Base-by-base conservation (phyloP, 805 yeast species). In the Wickerhamomyces bisporus region DNA sequence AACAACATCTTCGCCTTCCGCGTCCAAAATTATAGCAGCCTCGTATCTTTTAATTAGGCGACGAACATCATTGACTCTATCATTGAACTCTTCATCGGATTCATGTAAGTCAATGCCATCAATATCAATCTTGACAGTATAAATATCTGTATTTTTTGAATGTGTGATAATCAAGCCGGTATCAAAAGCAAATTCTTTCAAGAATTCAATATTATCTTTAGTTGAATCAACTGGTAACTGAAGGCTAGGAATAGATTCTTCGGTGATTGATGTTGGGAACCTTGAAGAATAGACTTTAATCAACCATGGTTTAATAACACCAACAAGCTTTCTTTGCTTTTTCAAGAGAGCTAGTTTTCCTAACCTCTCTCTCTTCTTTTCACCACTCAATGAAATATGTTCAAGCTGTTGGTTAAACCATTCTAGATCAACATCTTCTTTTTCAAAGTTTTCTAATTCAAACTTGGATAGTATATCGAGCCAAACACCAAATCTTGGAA, bases 371-470 rank as follows among this genome's bases (percentile, higher is more conserved):
- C 87, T 75, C 58, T 73, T 81, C 60, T 68, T 76, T 49, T 78
- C 85, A 52, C 91, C 93, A 36, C 77, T 70, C 32, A 80, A 64
- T 6, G 91, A 82, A 40, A 85, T 78, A 52, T 81, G 81, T 48
- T 85, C 94, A 44, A 91, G 71, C 53, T 85, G 85, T 52, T 81
- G 74, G 61, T 87, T 87, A 62, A 87, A 86, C 96, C 96, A 89
- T 44, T 84, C 93, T 25, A 86, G 78, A 59, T 89, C 96, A 39
- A 86, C 68, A 44, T 83, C 86, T 37, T 79, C 79, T 46, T 73
- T 79, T 61, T 93, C 98, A 53, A 91, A 93, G 56, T 84, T 81
- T 59, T 82, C 85, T 46, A 79, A 65, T 60, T 93, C 98, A 53
- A 89, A 88, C 45, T 76, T 73, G 5, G 93, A 77, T 37, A 93